Evolutionary conservation across 1,139 yeast genomes (phyloP).

Genomic region (Lodderomyces orthopsilosis): DNA sequence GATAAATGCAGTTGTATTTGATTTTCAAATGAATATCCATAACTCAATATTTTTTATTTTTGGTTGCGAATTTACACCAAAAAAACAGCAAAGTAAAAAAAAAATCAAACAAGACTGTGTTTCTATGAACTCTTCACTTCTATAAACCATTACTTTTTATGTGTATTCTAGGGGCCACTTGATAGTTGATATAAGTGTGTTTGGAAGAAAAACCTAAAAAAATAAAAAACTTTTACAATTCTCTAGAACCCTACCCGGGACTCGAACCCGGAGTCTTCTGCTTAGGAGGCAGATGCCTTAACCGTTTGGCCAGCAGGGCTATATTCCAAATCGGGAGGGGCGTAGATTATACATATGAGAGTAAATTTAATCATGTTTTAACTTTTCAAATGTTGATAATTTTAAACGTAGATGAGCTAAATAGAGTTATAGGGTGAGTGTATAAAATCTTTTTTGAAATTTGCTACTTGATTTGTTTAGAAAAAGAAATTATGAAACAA

Average conservation of each 20-base stretch:
- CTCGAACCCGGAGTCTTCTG: constrained; percentile 97
- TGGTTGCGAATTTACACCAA: background rate
- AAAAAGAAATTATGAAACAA: no score
- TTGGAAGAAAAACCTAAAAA: constrained; percentile 1
- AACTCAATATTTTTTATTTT: background rate
- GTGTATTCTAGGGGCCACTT: background rate
- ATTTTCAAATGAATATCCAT: no score
- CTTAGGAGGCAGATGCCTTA: constrained; percentile 96
- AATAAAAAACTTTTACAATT: background rate
- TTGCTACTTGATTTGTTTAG: no score
- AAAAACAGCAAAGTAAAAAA: background rate
- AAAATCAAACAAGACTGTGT: background rate
- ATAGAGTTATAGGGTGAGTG: no score
- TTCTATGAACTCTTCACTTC: background rate
- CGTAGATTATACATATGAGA: background rate
- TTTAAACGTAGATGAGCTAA: no score
- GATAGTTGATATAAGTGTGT: background rate
- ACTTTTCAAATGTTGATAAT: background rate
- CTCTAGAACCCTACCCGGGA: constrained; percentile 75
- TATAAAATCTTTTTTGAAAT: no score
- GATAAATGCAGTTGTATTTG: background rate
- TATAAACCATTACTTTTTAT: no score
- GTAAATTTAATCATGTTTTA: background rate
- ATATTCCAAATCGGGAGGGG: background rate
- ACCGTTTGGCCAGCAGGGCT: constrained; percentile 90